A percentile compares a stretch with the other conserved stretches of the same genome.
Evolutionary conservation across 768 basidiomycete species (phyloP).

Genomic region (Holtermanniella nyarrowii): DNA sequence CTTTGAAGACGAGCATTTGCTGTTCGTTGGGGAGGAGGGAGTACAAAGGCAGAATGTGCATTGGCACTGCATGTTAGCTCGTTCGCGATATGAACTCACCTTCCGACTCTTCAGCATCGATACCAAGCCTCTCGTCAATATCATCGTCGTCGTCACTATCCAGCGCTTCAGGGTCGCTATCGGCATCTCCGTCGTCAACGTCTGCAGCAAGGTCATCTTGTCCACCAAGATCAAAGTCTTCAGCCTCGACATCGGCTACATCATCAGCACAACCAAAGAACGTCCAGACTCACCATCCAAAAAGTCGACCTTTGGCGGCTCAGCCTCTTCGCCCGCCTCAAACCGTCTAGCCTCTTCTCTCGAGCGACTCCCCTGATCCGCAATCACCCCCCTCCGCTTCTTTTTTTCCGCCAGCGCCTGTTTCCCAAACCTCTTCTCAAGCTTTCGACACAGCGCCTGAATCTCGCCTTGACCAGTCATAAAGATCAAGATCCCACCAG

Average conservation of each 20-base stretch:
- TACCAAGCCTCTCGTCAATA: slow-evolving; percentile 47
- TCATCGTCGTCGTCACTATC: slow-evolving; percentile 60
- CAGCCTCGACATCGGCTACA: slow-evolving; percentile 41
- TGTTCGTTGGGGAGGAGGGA: slow-evolving; percentile 84
- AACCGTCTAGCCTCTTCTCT: slow-evolving; percentile 3
- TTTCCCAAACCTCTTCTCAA: slow-evolving; percentile 66
- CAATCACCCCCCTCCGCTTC: neutral
- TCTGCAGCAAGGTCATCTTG: slow-evolving; percentile 46
- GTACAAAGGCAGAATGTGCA: slow-evolving; percentile 91
- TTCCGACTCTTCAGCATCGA: slow-evolving; percentile 58
- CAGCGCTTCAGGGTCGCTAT: slow-evolving; percentile 52
- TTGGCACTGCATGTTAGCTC: slow-evolving; percentile 52
- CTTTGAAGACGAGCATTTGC: slow-evolving; percentile 84
- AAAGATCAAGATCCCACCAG: slow-evolving; percentile 89
- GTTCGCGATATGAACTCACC: slow-evolving; percentile 22
- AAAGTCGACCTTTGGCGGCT: neutral
- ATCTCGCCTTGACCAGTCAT: slow-evolving; percentile 97
- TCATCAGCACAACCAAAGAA: slow-evolving; percentile 9
- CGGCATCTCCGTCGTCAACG: slow-evolving; percentile 53
- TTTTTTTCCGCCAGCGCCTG: slow-evolving; percentile 54
- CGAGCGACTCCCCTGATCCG: slow-evolving; percentile 1
- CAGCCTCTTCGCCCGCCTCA: slow-evolving; percentile 6
- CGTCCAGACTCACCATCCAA: neutral
- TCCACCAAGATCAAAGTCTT: slow-evolving; percentile 44
- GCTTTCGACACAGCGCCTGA: slow-evolving; percentile 62